phyloP scores from a whole-genome alignment of 345 rosid species.

The Aegle marmelos region DNA sequence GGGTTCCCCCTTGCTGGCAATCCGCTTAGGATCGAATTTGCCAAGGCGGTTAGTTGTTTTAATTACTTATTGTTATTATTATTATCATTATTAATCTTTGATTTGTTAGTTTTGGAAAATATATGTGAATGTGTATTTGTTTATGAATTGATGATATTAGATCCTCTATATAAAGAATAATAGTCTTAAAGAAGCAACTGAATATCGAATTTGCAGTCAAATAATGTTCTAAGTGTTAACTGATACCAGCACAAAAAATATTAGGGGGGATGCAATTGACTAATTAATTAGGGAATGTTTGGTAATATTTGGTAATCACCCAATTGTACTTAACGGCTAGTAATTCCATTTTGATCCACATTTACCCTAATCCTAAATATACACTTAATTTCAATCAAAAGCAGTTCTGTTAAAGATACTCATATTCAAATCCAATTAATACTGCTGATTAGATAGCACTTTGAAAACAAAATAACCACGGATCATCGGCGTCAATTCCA shows the following conservation, averaged over 20 bases:
- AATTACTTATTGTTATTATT: slow-evolving; percentile 31
- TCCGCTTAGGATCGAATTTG: slow-evolving; percentile 90
- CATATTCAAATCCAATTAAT: not conserved
- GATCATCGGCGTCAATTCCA: not conserved
- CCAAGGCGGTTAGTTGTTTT: slow-evolving; percentile 98
- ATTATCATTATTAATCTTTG: slow-evolving; percentile 18
- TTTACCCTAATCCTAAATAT: not conserved
- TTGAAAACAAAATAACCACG: not conserved
- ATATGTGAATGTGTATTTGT: slow-evolving; percentile 10
- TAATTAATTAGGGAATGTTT: not conserved
- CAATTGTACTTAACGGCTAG: not conserved
- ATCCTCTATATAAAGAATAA: not conserved
- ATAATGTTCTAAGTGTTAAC: not conserved
- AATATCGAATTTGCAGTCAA: not conserved
- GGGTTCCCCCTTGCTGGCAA: slow-evolving; percentile 73
- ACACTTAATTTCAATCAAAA: not conserved
- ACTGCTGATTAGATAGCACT: not conserved
- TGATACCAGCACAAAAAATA: not conserved
- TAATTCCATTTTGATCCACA: not conserved
- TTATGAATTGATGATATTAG: slow-evolving; percentile 16
- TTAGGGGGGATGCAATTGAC: not conserved
- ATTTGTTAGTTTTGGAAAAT: not conserved
- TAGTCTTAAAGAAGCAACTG: not conserved
- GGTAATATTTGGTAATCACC: not conserved
- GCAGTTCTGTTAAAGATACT: not conserved